Conservation (phyloP, 139 green algal species). For the Micromonas pusilla region DNA sequence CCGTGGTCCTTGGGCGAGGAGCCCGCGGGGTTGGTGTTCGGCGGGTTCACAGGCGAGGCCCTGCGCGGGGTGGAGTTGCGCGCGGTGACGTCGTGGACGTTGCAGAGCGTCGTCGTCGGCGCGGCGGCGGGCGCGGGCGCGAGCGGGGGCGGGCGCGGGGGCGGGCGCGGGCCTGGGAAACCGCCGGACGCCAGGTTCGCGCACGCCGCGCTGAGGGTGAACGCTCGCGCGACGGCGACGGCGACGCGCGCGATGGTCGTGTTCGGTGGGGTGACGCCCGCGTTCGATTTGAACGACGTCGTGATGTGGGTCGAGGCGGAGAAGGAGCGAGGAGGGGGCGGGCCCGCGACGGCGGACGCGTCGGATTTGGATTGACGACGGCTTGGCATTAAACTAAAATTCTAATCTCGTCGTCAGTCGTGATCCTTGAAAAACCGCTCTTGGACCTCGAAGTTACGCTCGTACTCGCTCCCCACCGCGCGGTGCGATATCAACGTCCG, state of each 20-base stretch:
- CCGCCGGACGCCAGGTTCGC: no score
- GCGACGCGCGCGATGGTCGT: background rate
- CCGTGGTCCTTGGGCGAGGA: background rate
- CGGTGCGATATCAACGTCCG: background rate
- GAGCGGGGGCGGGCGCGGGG: no score
- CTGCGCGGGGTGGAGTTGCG: no score
- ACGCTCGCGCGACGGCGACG: background rate
- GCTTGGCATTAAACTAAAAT: background rate
- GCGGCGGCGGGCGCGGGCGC: no score
- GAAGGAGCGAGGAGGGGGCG: background rate
- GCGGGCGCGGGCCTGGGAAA: no score
- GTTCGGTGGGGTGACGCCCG: slow-evolving; percentile 7
- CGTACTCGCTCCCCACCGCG: background rate
- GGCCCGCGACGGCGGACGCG: no score
- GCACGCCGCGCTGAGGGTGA: background rate
- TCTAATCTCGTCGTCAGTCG: background rate
- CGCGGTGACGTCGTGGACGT: no score
- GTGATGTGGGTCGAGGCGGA: background rate
- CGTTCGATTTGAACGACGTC: background rate
- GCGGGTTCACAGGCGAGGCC: no score
- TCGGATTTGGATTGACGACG: background rate
- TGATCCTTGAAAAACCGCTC: background rate
- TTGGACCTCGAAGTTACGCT: background rate
- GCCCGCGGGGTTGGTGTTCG: background rate
- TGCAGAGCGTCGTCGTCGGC: no score